Evolutionary conservation across 2,329 filamentous ascomycete genomes (phyloP).

Genomic region (Dactylonectria estremocensis): DNA sequence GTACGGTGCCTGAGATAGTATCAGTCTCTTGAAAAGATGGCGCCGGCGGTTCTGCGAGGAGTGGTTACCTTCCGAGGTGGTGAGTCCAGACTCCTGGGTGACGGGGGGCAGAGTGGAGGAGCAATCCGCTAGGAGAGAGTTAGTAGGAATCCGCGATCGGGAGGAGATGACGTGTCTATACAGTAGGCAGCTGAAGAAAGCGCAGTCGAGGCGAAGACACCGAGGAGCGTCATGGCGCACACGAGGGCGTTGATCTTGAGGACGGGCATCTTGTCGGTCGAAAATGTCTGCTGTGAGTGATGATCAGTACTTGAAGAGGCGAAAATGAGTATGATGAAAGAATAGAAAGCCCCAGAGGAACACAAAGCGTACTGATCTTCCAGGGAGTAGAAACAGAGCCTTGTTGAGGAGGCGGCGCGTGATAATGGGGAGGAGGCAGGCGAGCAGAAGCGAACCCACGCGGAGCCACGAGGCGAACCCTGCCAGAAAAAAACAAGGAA

Average conservation of each 20-base stretch:
- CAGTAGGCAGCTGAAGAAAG: slow-evolving; percentile 39
- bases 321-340: not conserved
- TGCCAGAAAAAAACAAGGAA: not conserved
- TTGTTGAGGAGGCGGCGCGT: not conserved
- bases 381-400: not conserved
- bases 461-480: not conserved
- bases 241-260: slow-evolving; percentile 49
- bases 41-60: not conserved
- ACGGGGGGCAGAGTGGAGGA: slow-evolving; percentile 48
- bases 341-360: slow-evolving; percentile 3
- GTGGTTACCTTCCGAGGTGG: slow-evolving; percentile 52
- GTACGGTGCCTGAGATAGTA: slow-evolving; percentile 46
- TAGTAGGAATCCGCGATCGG: slow-evolving; percentile 11
- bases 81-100: slow-evolving; percentile 52
- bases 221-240: slow-evolving; percentile 42
- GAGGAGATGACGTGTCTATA: slow-evolving; percentile 14
- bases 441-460: not conserved
- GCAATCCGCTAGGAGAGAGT: slow-evolving; percentile 46
- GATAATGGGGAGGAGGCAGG: not conserved
- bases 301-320: slow-evolving; percentile 17
- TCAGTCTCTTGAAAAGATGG: not conserved
- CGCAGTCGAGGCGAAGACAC: slow-evolving; percentile 39
- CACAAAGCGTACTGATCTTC: not conserved
- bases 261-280: slow-evolving; percentile 47
- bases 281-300: slow-evolving; percentile 19